Evolutionary conservation across 768 basidiomycete species (phyloP), one percentile per base, ranked within the genome.

Genomic region (Terana coerulea): DNA sequence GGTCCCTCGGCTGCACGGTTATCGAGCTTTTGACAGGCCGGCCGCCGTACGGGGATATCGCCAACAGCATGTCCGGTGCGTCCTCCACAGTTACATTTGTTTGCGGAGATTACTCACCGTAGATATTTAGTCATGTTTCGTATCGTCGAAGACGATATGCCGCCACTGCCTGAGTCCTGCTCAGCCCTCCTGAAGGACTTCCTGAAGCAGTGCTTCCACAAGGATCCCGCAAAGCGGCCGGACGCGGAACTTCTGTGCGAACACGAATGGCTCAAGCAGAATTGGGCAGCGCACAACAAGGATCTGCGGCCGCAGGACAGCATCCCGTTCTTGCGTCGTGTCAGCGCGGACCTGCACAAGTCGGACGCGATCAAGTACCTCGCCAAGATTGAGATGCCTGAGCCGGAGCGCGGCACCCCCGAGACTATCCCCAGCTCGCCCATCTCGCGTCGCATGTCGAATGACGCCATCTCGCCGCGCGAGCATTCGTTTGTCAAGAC

Each of bases 1-100:
- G 94, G 94, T 95, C 93, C 0, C 69, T 99, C 56, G 95, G 84
- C 1, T 97, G 95, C 64, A 98, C 95, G 3, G 84, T 98, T 59
- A 84, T 95, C 59, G 95, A 99, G 69, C 77, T 99, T 22, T 72
- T 98, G 57, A 95, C 93, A 5, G 95, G 95, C 1, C 76, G 81
- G 26, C 95, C 95, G 3, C 95, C 95, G 1, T 98, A 95, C 63
- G 81, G 85, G 19, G 92, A 98, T 30, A 84, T 97, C 53, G 72
- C 80, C 21, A 95, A 95, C 62, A 83, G 81, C 66, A 91, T 97
- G 90, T 83, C 91, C 8, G 93, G 92, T 92, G 59, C 49, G 61
- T 56, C 21, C 7, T 30, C 34, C 35, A 34, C 31, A 55, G 14
- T 36, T 36, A 17, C 37, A 33, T 25, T n/a, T 22, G 9, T 15